Evolutionary conservation across 768 basidiomycete genomes (phyloP).

Genomic region (Termitomyces sp.): DNA sequence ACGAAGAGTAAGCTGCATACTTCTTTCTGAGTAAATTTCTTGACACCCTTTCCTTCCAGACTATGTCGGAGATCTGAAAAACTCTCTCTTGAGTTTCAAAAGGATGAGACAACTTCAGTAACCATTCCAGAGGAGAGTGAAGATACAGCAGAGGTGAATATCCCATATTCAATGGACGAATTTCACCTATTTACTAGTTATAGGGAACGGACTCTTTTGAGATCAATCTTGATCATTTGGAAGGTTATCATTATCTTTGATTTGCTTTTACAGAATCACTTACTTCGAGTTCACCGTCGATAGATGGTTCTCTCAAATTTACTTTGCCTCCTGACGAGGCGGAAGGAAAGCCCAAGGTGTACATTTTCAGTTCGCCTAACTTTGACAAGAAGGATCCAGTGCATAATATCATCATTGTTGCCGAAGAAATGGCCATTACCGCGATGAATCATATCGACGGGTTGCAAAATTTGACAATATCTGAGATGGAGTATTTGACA

Average conservation of each 20-base stretch:
- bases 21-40: not conserved
- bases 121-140: not conserved
- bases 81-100: not conserved
- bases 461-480: not conserved
- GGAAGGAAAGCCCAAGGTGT: not conserved
- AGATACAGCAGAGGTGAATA: not conserved
- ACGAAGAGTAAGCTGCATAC: not conserved
- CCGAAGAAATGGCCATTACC: conserved; percentile 1
- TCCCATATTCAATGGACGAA: not conserved
- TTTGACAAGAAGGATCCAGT: not conserved
- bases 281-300: not conserved
- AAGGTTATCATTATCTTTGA: not conserved
- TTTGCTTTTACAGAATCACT: not conserved
- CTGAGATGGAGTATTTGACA: not conserved
- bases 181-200: not conserved
- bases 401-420: not conserved
- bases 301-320: conserved; percentile 4
- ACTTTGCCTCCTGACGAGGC: not conserved
- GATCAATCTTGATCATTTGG: conserved; percentile 1
- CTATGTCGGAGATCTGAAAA: not conserved
- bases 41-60: not conserved
- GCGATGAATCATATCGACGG: not conserved
- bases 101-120: not conserved
- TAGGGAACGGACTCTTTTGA: not conserved
- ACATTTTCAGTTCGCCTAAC: not conserved